Evolutionary conservation across 441 rosid genomes (phyloP).

Genomic region (Caryocar brasiliense): DNA sequence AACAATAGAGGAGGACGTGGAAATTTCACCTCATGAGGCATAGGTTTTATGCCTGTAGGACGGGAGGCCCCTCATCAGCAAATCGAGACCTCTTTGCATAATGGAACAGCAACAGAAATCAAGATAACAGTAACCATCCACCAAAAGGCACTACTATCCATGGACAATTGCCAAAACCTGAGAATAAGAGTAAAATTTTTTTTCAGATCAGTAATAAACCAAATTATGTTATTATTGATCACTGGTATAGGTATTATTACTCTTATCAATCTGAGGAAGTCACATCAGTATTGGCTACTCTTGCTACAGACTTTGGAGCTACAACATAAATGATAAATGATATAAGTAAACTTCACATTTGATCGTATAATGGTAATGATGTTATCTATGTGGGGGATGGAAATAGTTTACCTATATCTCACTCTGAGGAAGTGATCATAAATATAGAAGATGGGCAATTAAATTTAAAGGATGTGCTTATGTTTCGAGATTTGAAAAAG

Average conservation of each 20-base stretch:
- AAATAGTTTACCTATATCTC: neutral
- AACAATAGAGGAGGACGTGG: too few species aligned
- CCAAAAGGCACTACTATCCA: neutral
- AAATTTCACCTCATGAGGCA: too few species aligned
- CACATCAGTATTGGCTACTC: neutral
- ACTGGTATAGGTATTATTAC: slow-evolving; percentile 2
- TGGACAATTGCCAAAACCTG: neutral
- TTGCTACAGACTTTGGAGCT: neutral
- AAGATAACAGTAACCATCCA: too few species aligned
- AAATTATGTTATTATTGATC: neutral
- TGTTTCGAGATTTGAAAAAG: neutral
- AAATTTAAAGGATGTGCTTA: too few species aligned
- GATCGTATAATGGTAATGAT: neutral
- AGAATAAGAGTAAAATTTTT: neutral
- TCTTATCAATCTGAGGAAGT: neutral
- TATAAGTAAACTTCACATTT: neutral
- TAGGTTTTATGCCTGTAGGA: too few species aligned
- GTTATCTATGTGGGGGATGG: neutral
- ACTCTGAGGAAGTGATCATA: too few species aligned
- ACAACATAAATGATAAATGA: neutral
- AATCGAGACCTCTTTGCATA: too few species aligned
- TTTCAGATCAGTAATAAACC: too few species aligned
- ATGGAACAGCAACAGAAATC: too few species aligned
- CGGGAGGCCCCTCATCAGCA: too few species aligned
- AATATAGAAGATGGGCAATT: neutral